Evolutionary conservation across 129 eudicot genomes (phyloP).

Genomic region (Flaveria ramosissima): DNA sequence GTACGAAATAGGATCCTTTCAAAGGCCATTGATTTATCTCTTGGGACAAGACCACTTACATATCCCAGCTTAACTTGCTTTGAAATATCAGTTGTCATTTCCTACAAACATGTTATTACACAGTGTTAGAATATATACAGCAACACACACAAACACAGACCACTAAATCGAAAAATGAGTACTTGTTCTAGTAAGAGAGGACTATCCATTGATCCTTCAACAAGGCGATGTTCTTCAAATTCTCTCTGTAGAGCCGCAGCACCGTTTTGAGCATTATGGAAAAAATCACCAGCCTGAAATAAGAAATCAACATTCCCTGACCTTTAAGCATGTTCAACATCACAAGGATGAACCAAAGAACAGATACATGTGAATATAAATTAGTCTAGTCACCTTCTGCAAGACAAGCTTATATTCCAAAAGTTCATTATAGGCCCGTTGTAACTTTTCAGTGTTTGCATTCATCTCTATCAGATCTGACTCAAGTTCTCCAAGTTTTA

Average conservation of each 20-base stretch:
- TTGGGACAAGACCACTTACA: conserved; percentile 73
- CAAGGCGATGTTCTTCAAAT: conserved; percentile 41
- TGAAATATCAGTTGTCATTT: conserved; percentile 59
- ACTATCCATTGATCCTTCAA: conserved; percentile 73
- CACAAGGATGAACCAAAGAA: not conserved
- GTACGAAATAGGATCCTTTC: conserved; percentile 88
- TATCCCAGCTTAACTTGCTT: conserved; percentile 77
- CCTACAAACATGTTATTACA: conserved; percentile 47
- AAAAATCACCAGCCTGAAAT: conserved; percentile 72
- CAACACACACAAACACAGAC: not conserved
- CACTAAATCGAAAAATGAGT: conserved; percentile 21
- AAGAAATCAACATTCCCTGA: not conserved
- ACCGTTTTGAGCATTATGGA: conserved; percentile 57
- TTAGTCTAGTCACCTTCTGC: conserved; percentile 58
- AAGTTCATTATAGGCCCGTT: conserved; percentile 72
- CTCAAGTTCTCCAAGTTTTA: conserved; percentile 76
- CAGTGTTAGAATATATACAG: conserved; percentile 5
- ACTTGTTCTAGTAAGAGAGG: conserved; percentile 82
- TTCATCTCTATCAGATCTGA: conserved; percentile 80
- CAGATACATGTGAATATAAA: not conserved
- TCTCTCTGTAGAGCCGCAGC: conserved; percentile 65
- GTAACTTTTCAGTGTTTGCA: conserved; percentile 69
- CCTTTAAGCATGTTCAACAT: not conserved
- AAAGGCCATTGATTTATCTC: conserved; percentile 80
- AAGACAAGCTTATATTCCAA: conserved; percentile 80